phyloP scores from a whole-genome alignment of 2,329 filamentous ascomycete species.

The Calcarisporium arbuscula region DNA sequence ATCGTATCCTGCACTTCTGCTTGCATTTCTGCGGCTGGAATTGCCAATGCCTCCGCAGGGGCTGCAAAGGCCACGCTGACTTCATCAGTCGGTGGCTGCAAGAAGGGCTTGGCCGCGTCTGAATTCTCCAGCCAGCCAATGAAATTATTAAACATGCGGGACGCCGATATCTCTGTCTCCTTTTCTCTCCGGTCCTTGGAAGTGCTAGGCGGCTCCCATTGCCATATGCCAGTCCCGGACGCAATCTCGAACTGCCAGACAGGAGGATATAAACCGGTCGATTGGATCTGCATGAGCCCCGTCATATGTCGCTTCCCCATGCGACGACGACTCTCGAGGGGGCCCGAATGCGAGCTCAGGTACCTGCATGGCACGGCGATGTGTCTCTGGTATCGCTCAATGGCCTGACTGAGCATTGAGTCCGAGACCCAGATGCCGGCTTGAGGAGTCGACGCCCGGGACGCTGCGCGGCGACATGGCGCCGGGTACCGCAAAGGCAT shows the following conservation, averaged over 20 bases:
- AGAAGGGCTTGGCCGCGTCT: slow-evolving; percentile 15
- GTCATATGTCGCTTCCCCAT: slow-evolving; percentile 49
- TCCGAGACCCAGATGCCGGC: slow-evolving; percentile 26
- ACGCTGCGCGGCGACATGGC: slow-evolving; percentile 17
- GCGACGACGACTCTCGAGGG: slow-evolving; percentile 48
- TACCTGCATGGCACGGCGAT: slow-evolving; percentile 16
- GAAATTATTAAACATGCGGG: slow-evolving; percentile 18
- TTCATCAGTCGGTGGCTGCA: slow-evolving; percentile 8
- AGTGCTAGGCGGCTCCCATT: slow-evolving; percentile 43
- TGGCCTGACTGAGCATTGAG: slow-evolving; percentile 23
- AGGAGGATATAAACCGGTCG: slow-evolving; percentile 28
- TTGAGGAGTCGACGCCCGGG: too few species aligned
- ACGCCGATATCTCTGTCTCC: slow-evolving; percentile 12
- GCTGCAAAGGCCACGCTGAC: neutral
- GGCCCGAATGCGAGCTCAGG: slow-evolving; percentile 42
- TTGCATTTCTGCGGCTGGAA: neutral
- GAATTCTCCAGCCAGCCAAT: slow-evolving; percentile 21
- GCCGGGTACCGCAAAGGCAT: slow-evolving; percentile 25
- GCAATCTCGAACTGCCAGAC: slow-evolving; percentile 42
- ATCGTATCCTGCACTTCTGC: neutral
- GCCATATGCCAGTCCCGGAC: slow-evolving; percentile 40
- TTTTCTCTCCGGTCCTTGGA: slow-evolving; percentile 19
- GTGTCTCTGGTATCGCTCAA: slow-evolving; percentile 22
- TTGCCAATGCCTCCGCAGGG: slow-evolving; percentile 6
- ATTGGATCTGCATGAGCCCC: slow-evolving; percentile 36